These are phyloP conservation scores for Hibiscus trionum DNA, from an alignment of 345 rosid genomes.

Conservation along the genomic window DNA sequence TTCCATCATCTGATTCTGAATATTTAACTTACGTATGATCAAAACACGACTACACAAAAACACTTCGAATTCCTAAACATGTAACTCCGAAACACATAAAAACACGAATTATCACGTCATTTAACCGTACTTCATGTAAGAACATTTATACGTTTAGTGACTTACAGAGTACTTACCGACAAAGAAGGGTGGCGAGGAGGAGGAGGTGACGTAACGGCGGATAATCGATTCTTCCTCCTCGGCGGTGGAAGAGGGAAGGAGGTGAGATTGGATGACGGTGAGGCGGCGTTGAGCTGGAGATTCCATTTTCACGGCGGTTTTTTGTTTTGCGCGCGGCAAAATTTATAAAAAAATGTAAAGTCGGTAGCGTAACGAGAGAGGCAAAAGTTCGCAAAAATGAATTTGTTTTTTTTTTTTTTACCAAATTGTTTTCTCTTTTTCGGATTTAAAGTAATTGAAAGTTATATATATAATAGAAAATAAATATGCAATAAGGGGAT, in stretches of 20 bases:
- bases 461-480: not conserved
- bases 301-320: slow-evolving; percentile 11
- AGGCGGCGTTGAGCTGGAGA: slow-evolving; percentile 63
- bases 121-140: not conserved
- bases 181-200: slow-evolving; percentile 32
- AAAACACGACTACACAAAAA: not conserved
- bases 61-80: not conserved
- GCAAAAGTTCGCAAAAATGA: not conserved
- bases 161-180: slow-evolving; percentile 21
- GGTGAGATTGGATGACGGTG: slow-evolving; percentile 46
- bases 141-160: not conserved
- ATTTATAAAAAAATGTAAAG: not conserved
- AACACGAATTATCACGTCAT: not conserved
- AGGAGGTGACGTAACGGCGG: slow-evolving; percentile 31
- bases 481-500: not conserved
- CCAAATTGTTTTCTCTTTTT: not conserved
- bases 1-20: not conserved
- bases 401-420: not conserved
- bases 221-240: slow-evolving; percentile 22
- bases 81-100: not conserved
- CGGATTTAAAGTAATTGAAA: not conserved
- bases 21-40: not conserved
- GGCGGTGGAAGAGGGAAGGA: slow-evolving; percentile 22
- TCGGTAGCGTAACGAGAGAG: not conserved
- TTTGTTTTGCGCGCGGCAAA: slow-evolving; percentile 5